Evolutionary conservation across 2,329 filamentous ascomycete species (phyloP).

Genomic region (Teratosphaeriaceae sp.): DNA sequence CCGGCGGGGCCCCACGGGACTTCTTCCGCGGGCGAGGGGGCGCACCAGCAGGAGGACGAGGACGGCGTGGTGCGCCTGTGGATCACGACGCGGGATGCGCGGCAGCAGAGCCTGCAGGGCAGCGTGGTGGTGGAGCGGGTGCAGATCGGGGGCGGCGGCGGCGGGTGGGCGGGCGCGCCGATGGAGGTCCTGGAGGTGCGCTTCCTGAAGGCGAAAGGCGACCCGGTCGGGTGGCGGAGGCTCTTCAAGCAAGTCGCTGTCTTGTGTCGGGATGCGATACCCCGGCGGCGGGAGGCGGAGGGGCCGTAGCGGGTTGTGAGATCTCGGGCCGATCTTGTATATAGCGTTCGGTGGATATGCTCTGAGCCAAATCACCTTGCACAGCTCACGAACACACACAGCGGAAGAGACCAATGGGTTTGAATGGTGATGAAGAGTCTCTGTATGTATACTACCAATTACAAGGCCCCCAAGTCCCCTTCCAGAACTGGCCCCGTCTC

Average conservation of each 20-base stretch:
- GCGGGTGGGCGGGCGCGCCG: conserved; percentile 35
- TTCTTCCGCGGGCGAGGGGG: too few species aligned
- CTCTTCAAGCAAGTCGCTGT: conserved; percentile 96
- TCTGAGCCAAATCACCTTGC: too few species aligned
- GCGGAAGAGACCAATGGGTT: too few species aligned
- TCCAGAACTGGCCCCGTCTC: too few species aligned
- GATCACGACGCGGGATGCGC: conserved; percentile 66
- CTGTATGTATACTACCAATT: too few species aligned
- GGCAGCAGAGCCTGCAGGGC: conserved; percentile 66
- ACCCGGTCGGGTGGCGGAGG: conserved; percentile 91
- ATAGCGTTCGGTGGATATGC: too few species aligned
- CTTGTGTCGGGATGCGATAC: conserved; percentile 75
- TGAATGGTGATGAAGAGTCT: too few species aligned
- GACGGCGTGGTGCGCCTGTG: conserved; percentile 51
- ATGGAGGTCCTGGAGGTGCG: conserved; percentile 71
- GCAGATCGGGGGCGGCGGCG: conserved; percentile 40
- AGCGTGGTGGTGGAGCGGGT: conserved; percentile 67
- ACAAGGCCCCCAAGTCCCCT: too few species aligned
- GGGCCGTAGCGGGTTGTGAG: background rate
- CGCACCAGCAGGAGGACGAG: conserved; percentile 38
- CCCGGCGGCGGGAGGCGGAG: conserved; percentile 2
- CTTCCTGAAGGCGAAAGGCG: conserved; percentile 91
- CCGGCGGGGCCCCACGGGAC: conserved; percentile 35
- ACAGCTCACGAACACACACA: too few species aligned
- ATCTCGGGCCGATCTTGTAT: too few species aligned